Conservation (phyloP, 352 stramenopile genomes). For the Halophytophthora batemanensis region DNA sequence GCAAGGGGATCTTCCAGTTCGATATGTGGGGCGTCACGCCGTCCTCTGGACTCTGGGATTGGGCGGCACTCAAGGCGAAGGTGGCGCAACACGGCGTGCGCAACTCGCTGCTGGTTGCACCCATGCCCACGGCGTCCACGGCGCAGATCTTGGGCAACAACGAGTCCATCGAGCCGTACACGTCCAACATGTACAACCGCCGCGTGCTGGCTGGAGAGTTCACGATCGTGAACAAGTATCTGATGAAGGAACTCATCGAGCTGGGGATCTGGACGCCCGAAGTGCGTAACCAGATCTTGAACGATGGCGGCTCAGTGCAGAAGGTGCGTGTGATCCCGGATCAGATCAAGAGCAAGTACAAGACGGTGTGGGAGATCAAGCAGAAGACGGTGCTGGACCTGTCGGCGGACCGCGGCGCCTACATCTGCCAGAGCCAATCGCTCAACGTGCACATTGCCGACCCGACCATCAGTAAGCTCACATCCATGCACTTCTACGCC, state of each 20-base stretch:
- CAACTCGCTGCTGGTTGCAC: conserved; percentile 98
- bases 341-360: conserved; percentile 95
- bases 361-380: conserved; percentile 99
- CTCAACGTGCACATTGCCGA: conserved; percentile 99
- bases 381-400: conserved; percentile 97
- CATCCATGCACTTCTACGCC: conserved; percentile 99
- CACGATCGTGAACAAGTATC: conserved; percentile 99
- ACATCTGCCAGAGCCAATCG: conserved; percentile 97
- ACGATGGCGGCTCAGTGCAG: conserved; percentile 96
- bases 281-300: conserved; percentile 98
- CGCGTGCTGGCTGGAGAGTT: conserved; percentile 98
- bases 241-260: conserved; percentile 96
- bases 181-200: conserved; percentile 99
- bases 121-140: conserved; percentile 99
- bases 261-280: conserved; percentile 96
- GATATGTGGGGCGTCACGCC: conserved; percentile 98
- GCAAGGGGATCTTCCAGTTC: conserved; percentile 97
- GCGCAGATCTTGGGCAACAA: conserved; percentile 99
- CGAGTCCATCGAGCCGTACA: conserved; percentile 99
- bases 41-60: conserved; percentile 93
- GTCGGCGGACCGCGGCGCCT: conserved; percentile 97
- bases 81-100: conserved; percentile 95
- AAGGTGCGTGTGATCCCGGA: conserved; percentile 82
- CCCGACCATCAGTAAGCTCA: conserved; percentile 96
- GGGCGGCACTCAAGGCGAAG: conserved; percentile 91